Conservation (phyloP, 352 stramenopile species). For the Phytophthora vignae region DNA sequence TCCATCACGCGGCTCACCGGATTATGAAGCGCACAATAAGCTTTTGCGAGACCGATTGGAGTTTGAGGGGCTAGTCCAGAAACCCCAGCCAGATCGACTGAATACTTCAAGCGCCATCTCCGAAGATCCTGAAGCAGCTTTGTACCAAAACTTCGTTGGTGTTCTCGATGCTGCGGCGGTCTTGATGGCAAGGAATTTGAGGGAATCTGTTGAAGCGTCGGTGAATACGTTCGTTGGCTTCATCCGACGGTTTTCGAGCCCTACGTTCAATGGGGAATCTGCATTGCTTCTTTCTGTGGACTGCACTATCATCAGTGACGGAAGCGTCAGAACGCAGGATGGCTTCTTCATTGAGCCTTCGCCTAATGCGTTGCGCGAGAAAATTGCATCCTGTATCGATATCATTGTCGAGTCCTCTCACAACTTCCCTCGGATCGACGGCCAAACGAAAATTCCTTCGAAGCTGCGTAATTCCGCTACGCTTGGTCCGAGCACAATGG, state of each 20-base stretch:
- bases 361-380: constrained; percentile 60
- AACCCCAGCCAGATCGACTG: constrained; percentile 21
- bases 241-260: constrained; percentile 73
- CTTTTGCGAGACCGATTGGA: constrained; percentile 61
- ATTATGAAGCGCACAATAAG: constrained; percentile 38
- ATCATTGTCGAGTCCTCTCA: constrained; percentile 85
- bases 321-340: constrained; percentile 34
- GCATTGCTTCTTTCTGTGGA: constrained; percentile 70
- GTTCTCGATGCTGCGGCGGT: constrained; percentile 86
- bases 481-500: constrained; percentile 88
- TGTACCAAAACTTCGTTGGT: constrained; percentile 67
- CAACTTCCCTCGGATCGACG: constrained; percentile 91
- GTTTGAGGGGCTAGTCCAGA: constrained; percentile 55
- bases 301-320: constrained; percentile 41
- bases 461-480: constrained; percentile 65
- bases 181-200: constrained; percentile 92
- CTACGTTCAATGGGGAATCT: constrained; percentile 62
- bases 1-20: constrained; percentile 12
- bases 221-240: constrained; percentile 77
- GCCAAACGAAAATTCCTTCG: constrained; percentile 75
- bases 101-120: constrained; percentile 6
- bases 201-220: constrained; percentile 86
- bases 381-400: constrained; percentile 69
- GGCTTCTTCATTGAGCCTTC: constrained; percentile 74
- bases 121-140: constrained; percentile 53